Base-by-base conservation (phyloP, 371 early-diverging fungal genomes). In the Vairimorpha ceranae region DNA sequence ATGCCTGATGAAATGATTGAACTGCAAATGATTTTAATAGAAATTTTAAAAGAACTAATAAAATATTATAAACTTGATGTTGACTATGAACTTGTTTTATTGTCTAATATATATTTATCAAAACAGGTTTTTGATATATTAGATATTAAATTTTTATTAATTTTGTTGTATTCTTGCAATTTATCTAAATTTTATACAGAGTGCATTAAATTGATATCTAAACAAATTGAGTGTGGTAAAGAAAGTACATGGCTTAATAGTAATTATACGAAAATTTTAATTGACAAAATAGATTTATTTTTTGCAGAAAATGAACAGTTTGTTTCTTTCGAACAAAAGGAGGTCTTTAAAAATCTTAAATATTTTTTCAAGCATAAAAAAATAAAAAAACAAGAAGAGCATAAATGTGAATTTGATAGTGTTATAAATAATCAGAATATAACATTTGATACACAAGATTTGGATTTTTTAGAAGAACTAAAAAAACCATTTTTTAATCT, bases 201-300 rank as follows among this genome's bases (percentile, higher is more conserved):
- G 33, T 65, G 43, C 33, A 68, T 68, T 19, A 63, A 68, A 33
- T 59, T 12, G 1, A 74, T 80, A 14, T 45, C 65, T 32, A 51
- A 70, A 36, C 73, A 75, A 63, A 45, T 71, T 0, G 63, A 70
- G 19, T 19, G 67, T 3, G 64, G 61, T 51, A 58, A 72, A 43
- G 52, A 68, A 29, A 52, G 74, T 33, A 70, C 72, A 14, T 77
- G 77, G 77, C 48, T 74, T 48, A 72, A 71, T 46, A 17, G 23
- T 29, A 10, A 17, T 27, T 23, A 32, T 33, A 58, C 60, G 6
- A 51, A 52, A 67, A 46, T 67, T 10, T 63, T 76, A 10, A 19
- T 69, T 19, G 74, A 80, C 12, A 59, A 36, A 66, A 17, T 56
- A 43, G 27, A 45, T 1, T 45, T 72, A 48, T 61, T 67, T 29